Evolutionary conservation across 2,329 filamentous ascomycete genomes (phyloP), one percentile per base, ranked within the genome.

Genomic region (Aspergillus viridinutans): DNA sequence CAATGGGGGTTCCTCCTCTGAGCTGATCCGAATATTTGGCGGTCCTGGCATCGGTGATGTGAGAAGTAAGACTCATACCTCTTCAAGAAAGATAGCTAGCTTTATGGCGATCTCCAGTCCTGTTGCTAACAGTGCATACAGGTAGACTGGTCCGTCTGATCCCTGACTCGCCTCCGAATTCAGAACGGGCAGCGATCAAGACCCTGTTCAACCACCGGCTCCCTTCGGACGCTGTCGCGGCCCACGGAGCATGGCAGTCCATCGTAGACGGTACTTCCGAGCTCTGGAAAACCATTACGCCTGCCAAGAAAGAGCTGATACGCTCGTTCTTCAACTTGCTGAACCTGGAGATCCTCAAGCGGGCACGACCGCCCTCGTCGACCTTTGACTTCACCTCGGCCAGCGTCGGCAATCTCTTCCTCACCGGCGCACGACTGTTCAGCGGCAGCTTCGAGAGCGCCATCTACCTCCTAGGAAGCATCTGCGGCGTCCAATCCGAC

Each of bases 1-100:
- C 76, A 97, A 97, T 74, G 93, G 93, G 50, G 93, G 93, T 42
- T 95, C 90, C 65, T 95, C 92, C 2, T 96, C 90, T 48, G 93
- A 97, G 77, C 80, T 97, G 67, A 96, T 97, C 63, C 84, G 94
- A 38, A 92, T 97, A 38, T 94, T 97, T 75, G 94, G 93, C 14
- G 94, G 94, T 1, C 93, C 93, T 62, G 93, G 93, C 2, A 81
- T 92, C 67, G 89, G 89, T 55, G 89, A 92, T 76, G 83, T 92
- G 26, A 81, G 89, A 70, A 90, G 87, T 89, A 76, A 63, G 83
- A 20, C 48, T 38, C 43, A 7, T 42, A 4, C n/a, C 20, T n/a
- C 21, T 10, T 29, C 8, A 26, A 26, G 5, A 52, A 55, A 14
- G 17, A 40, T 23, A 32, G 29, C 29, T 4, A 14, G 4, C 12